Base-by-base conservation (phyloP, 2,329 filamentous ascomycete genomes). In the Monilinia fructigena region DNA sequence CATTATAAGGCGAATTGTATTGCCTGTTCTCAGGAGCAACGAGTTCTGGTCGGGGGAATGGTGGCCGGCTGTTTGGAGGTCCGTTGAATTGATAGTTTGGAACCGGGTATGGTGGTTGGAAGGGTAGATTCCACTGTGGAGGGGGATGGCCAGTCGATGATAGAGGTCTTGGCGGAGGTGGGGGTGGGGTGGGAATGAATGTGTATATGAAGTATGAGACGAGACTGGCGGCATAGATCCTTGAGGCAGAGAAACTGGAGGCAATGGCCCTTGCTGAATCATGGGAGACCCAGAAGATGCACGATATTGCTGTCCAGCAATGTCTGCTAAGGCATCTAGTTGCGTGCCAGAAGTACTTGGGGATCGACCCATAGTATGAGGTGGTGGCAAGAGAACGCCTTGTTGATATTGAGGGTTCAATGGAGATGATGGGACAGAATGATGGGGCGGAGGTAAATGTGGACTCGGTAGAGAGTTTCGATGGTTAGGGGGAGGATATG, bases 1-100 rank as follows among this genome's bases (percentile, higher is more conserved):
- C 66, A 66, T 76, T 74, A 58, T 76, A 76, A 18, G 75, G 75
- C 38, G 75, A 76, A 55, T 72, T 76, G 50, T 77, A 76, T 35
- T 75, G 72, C 38, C 74, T 71, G 45, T 71, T 71, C 52, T 76
- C 72, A 1, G 69, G 66, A 42, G 69, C 69, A 55, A 70, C 65
- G 26, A 74, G 66, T 11, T 65, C 62, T n/a, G 62, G 62, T 28
- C 62, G 70, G 20, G 70, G 67, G 67, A 72, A 74, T n/a, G 67
- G 67, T 50, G 69, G 61, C 35, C 72, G 68, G 26, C 69, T 70
- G 28, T 67, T 71, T 54, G 66, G 68, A 60, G 66, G 61, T 48
- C 61, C 65, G 26, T 67, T 65, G 55, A 67, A 72, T 59, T 66
- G 71, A 12, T 66, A 70, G 26, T 68, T 68, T 58, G 62, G 55